Evolutionary conservation across 768 basidiomycete species (phyloP).

Genomic region (Phlebiopsis flavidoalba): DNA sequence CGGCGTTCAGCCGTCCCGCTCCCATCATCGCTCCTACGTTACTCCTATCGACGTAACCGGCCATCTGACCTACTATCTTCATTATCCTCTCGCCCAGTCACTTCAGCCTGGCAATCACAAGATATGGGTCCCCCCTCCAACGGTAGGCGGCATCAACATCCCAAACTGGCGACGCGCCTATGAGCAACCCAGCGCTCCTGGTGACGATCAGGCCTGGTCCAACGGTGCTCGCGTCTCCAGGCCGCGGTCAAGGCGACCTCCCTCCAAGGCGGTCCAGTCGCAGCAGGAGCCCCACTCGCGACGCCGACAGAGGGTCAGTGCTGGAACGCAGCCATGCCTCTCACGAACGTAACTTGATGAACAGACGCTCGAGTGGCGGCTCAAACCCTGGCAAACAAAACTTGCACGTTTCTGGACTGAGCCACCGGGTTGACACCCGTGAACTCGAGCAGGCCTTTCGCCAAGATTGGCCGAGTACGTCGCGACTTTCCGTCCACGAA

Average conservation of each 20-base stretch:
- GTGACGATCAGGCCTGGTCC: conserved; percentile 47
- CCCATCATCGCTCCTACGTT: conserved; percentile 20
- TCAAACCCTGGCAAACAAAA: conserved; percentile 61
- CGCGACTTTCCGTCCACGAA: background rate
- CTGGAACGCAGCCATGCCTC: background rate
- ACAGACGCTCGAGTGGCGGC: conserved; percentile 27
- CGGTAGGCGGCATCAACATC: conserved; percentile 59
- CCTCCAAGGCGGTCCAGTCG: conserved; percentile 65
- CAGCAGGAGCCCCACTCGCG: conserved; percentile 69
- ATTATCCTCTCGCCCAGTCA: conserved; percentile 31
- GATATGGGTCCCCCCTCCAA: conserved; percentile 64
- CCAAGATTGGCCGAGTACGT: conserved; percentile 81
- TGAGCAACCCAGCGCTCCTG: conserved; percentile 48
- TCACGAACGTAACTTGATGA: background rate
- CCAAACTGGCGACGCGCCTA: conserved; percentile 44
- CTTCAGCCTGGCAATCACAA: conserved; percentile 79
- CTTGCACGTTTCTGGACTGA: conserved; percentile 56
- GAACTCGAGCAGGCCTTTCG: conserved; percentile 84
- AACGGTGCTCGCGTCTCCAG: conserved; percentile 38
- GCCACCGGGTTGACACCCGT: conserved; percentile 66
- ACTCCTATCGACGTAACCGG: conserved; percentile 31
- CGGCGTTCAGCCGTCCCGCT: conserved; percentile 16
- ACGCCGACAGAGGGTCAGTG: conserved; percentile 49
- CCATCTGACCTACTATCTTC: conserved; percentile 36
- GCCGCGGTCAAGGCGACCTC: conserved; percentile 40